A percentile compares a stretch with the other conserved stretches of the same genome.
phyloP scores from a whole-genome alignment of 768 basidiomycete genomes.

The Suillus sp. region DNA sequence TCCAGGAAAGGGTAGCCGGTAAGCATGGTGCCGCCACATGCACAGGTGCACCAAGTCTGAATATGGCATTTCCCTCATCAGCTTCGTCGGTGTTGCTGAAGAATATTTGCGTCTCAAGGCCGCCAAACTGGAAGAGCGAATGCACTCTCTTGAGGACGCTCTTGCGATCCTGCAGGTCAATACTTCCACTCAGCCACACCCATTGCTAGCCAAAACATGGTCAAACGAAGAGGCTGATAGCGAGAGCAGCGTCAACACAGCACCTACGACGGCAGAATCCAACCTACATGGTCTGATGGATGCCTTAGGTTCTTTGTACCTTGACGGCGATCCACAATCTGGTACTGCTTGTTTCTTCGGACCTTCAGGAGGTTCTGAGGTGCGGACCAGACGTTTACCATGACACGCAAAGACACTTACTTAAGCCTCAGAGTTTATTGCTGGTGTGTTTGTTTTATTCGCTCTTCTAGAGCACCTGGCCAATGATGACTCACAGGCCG shows the following conservation, averaged over 20 bases:
- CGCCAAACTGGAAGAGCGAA: conserved; percentile 47
- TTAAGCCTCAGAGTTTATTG: conserved; percentile 40
- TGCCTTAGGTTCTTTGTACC: conserved; percentile 46
- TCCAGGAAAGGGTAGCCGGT: conserved; percentile 57
- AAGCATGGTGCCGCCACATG: conserved; percentile 20
- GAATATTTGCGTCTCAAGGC: conserved; percentile 53
- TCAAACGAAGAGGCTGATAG: conserved; percentile 31
- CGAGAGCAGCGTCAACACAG: conserved; percentile 22
- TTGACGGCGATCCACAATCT: conserved; percentile 36
- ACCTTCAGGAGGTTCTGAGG: conserved; percentile 52
- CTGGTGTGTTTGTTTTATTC: conserved; percentile 37
- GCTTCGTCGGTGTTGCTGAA: conserved; percentile 54
- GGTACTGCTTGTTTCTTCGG: conserved; percentile 42
- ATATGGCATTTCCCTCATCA: conserved; percentile 20
- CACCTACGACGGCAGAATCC: conserved; percentile 14
- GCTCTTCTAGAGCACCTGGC: background rate
- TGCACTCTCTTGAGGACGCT: conserved; percentile 59
- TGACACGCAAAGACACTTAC: conserved; percentile 12
- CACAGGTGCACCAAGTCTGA: background rate
- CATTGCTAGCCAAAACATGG: conserved; percentile 36
- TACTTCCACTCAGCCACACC: conserved; percentile 44
- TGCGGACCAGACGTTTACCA: conserved; percentile 24
- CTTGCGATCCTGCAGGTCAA: conserved; percentile 47
- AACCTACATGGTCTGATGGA: conserved; percentile 32
- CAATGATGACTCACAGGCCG: conserved; percentile 15